Conservation (phyloP, 352 stramenopile species). For the Phytophthora pini region DNA sequence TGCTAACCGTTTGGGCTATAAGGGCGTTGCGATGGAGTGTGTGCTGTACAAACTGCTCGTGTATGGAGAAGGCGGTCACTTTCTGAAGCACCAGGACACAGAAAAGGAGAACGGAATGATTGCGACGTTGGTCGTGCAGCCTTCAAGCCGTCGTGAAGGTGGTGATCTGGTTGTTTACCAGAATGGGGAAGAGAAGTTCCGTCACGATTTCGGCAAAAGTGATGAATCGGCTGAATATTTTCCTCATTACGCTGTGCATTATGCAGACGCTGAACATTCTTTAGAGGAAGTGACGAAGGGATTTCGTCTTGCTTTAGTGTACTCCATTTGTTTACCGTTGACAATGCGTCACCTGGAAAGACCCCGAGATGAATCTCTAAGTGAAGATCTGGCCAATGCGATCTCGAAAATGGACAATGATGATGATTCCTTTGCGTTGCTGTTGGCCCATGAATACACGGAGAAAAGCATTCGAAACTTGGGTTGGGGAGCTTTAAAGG, state of each 20-base stretch:
- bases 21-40: slow-evolving; percentile 19
- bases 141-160: slow-evolving; percentile 30
- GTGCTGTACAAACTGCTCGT: slow-evolving; percentile 55
- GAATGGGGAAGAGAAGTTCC: slow-evolving; percentile 2
- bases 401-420: slow-evolving; percentile 2
- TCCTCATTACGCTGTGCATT: slow-evolving; percentile 32
- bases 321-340: slow-evolving; percentile 30
- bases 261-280: slow-evolving; percentile 34
- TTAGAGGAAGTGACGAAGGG: slow-evolving; percentile 31
- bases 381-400: slow-evolving; percentile 8
- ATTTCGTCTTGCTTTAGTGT: slow-evolving; percentile 28
- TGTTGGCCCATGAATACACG: slow-evolving; percentile 34
- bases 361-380: not conserved
- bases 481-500: slow-evolving; percentile 25
- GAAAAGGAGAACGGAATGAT: slow-evolving; percentile 65
- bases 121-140: slow-evolving; percentile 51
- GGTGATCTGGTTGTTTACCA: slow-evolving; percentile 28
- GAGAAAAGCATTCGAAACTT: slow-evolving; percentile 29
- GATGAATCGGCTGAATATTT: slow-evolving; percentile 14
- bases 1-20: slow-evolving; percentile 17
- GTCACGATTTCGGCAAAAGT: slow-evolving; percentile 27
- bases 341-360: slow-evolving; percentile 8
- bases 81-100: slow-evolving; percentile 53
- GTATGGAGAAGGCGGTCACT: slow-evolving; percentile 50
- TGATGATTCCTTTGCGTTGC: slow-evolving; percentile 18